Percentiles rank a stretch among this genome's conserved stretches.
Evolutionary conservation across 768 basidiomycete genomes (phyloP).

Genomic region (Serendipita sp.): DNA sequence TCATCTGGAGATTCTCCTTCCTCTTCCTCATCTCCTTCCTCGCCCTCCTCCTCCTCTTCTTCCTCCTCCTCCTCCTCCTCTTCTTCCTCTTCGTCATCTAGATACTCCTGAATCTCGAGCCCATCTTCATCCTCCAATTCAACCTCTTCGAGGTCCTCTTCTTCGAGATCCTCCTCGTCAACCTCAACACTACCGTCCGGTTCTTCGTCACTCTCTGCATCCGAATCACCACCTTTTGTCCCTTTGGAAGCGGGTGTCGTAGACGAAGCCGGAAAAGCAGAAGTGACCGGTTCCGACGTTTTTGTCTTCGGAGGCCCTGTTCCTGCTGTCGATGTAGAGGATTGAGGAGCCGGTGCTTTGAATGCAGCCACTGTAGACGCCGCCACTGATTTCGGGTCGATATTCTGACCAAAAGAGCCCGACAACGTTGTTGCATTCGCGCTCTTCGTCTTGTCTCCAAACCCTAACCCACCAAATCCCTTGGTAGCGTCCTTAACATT

Average conservation of each 20-base stretch:
- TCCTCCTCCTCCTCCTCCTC: conserved; percentile 9
- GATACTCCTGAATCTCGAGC: conserved; percentile 17
- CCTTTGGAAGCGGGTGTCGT: conserved; percentile 17
- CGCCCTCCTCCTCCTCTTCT: conserved; percentile 13
- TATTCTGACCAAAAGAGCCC: not conserved
- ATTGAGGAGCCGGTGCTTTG: not conserved
- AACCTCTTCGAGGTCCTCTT: not conserved
- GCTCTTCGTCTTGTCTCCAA: not conserved
- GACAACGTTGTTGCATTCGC: not conserved
- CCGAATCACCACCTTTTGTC: conserved; percentile 14
- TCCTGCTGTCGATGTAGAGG: not conserved
- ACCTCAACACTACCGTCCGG: conserved; percentile 20
- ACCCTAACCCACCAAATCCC: not conserved
- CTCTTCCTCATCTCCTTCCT: conserved; percentile 14
- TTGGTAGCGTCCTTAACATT: not conserved
- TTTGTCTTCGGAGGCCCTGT: not conserved
- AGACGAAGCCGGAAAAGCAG: not conserved
- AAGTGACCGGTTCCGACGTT: not conserved
- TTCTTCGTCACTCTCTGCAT: conserved; percentile 18
- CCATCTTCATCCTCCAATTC: conserved; percentile 13
- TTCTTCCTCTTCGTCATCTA: conserved; percentile 12
- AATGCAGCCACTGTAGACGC: not conserved
- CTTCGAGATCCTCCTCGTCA: not conserved
- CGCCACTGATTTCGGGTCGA: not conserved
- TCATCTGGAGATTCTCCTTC: conserved; percentile 12